Conservation (phyloP, 306 rosid genomes). For the Parietaria judaica region DNA sequence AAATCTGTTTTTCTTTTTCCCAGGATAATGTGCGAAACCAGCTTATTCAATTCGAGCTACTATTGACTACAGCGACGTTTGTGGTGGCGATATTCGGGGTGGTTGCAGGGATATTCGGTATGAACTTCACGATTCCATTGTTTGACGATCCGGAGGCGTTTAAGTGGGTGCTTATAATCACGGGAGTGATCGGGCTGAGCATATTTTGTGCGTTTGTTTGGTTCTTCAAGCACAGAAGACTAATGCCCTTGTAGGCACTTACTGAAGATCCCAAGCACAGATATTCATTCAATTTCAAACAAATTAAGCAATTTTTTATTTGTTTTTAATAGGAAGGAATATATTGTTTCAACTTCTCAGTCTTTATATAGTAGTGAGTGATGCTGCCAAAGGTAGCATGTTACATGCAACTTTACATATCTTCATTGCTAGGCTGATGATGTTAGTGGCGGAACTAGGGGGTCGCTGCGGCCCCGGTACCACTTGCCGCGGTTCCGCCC, state of each 20-base stretch:
- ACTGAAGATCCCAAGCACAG: constrained; percentile 1
- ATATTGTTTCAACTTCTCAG: constrained; percentile 5
- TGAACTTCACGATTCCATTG: constrained; percentile 70
- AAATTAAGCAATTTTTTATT: background rate
- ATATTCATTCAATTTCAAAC: constrained; percentile 7
- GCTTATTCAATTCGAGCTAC: constrained; percentile 93
- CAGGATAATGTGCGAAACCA: constrained; percentile 98
- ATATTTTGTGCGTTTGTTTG: constrained; percentile 80
- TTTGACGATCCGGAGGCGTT: constrained; percentile 60
- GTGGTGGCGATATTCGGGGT: constrained; percentile 96
- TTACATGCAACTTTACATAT: no score
- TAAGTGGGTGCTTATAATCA: constrained; percentile 75
- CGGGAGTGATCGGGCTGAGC: constrained; percentile 62
- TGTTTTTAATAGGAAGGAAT: background rate
- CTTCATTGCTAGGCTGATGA: no score
- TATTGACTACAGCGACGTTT: constrained; percentile 92
- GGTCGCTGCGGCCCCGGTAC: no score
- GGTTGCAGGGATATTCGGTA: constrained; percentile 94
- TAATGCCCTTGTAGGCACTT: constrained; percentile 76
- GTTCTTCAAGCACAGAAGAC: constrained; percentile 95
- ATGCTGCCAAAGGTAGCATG: no score
- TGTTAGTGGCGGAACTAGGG: no score
- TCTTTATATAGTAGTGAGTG: no score
- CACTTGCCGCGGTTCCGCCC: no score
- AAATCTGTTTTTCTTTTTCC: constrained; percentile 8